Evolutionary conservation across 257 asterid species (phyloP), one percentile per base, ranked within the genome.

Genomic region (Galeopsis tetrahit): DNA sequence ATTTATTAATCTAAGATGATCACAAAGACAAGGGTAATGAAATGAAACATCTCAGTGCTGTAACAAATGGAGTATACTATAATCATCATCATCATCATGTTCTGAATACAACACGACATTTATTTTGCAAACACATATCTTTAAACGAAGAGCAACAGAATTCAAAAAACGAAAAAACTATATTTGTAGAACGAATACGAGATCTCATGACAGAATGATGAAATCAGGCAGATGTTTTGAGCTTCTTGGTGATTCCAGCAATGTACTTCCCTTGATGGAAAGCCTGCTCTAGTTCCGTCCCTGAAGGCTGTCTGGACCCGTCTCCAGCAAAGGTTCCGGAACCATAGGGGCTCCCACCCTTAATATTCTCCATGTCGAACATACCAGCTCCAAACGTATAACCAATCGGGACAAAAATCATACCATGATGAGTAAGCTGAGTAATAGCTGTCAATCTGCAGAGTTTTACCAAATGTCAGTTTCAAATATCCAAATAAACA

Each of bases 281-380:
- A 57, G 94, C 94, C 53, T 82, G 91, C 5, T 44, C 84, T 59
- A 85, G 43, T 70, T 88, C 94, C n/a, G 84, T 66, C 10, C 79
- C 85, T 0, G 91, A 69, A 13, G 91, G 91, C 63, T 88, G 91
- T 34, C 94, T 81, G 17, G 89, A 72, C 31, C 91, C 91, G 31
- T 88, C 94, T 59, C 91, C 94, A 4, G 89, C 88, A 67, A 1
- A 85, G 10, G 91, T 88, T 42, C 91, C 94, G 1, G 91, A 79
- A 14, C 91, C 94, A 6, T 88, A 88, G 1, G 94, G 91, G 64
- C 88, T 85, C 2, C 94, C 94, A 13, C 94, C 94, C 82, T 85
- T 88, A 17, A 88, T 53, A 56, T 80, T n/a, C 75, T 78, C 94
- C 89, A 88, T 80, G 71, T 84, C 88, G 15, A 77, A 88, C 91